Percentiles rank a stretch among this genome's conserved stretches.
Evolutionary conservation across 1,139 yeast genomes (phyloP).

Genomic region (Groenewaldozyma sp.): DNA sequence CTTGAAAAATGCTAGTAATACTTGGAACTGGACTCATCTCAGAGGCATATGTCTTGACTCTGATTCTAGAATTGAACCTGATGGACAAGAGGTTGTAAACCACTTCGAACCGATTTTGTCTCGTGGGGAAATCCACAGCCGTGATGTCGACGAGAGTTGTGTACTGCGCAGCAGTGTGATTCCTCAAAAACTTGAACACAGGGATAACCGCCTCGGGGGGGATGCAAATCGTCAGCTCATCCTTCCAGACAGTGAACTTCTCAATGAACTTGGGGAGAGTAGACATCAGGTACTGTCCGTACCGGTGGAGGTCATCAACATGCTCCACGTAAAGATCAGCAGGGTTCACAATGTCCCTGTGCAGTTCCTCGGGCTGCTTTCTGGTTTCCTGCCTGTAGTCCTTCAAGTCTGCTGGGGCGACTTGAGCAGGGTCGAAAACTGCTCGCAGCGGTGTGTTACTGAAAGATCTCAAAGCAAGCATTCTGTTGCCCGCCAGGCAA

Average conservation of each 20-base stretch:
- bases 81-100: conserved; percentile 75
- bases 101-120: conserved; percentile 79
- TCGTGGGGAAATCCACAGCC: conserved; percentile 79
- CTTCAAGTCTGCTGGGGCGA: conserved; percentile 27
- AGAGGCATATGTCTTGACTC: conserved; percentile 83
- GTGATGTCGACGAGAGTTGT: conserved; percentile 74
- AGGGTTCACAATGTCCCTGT: conserved; percentile 64
- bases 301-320: conserved; percentile 68
- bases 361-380: conserved; percentile 29
- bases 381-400: conserved; percentile 28
- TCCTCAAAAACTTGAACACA: conserved; percentile 56
- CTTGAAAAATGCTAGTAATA: conserved; percentile 57
- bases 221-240: conserved; percentile 67
- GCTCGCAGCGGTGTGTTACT: no score
- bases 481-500: no score
- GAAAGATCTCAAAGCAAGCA: no score
- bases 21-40: conserved; percentile 81
- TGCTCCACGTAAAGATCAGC: conserved; percentile 65
- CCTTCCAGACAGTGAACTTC: conserved; percentile 85
- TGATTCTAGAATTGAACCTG: conserved; percentile 77
- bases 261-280: conserved; percentile 77
- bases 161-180: conserved; percentile 76
- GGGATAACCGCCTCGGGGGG: conserved; percentile 73
- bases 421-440: conserved; percentile 18
- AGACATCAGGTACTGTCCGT: conserved; percentile 71